Evolutionary conservation across 768 basidiomycete species (phyloP), one percentile per base, ranked within the genome.

Genomic region (Wakefieldia striispora): DNA sequence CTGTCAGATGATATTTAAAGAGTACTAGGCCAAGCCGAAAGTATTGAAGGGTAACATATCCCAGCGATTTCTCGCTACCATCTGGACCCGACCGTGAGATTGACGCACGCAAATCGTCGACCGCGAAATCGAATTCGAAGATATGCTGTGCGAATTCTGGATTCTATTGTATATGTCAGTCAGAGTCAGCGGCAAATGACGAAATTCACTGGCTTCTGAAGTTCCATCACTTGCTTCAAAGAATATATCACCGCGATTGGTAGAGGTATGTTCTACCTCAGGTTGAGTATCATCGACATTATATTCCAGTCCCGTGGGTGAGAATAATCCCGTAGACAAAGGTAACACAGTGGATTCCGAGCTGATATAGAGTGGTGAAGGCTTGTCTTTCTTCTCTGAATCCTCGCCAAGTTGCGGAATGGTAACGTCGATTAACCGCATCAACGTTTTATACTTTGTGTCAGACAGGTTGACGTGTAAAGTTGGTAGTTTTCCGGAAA

Each of bases 391-490:
- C 11, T 66, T 64, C 40, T 59, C 66, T 26, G 59, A 53, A 20
- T 70, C 75, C 21, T 79, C 73, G 38, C 80, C 86, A 57, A 97
- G 86, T 50, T 85, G 80, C 13, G 97, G 97, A 34, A 98, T 84
- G 24, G 85, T 82, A 23, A 94, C 84, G 60, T 98, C 95, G 58
- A 98, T 80, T 49, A 98, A 75, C 9, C 91, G 83, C 90, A 99
- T 92, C 38, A 98, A 70, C 1, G 86, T 80, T 70, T 95, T 88
- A 70, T 95, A 95, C 66, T 95, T 95, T 8, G 81, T 81, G 60
- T 93, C 91, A 19, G 91, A 93, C 39, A 95, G 71, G 67, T 99
- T 98, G 65, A 97, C 77, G 61, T 89, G 88, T 10, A 99, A 75
- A 26, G 81, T 81, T 2, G 95, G 95, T 35, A 99, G 72, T 51